A percentile compares a stretch with the other conserved stretches of the same genome.
These are phyloP conservation scores for Nicotiana obtusifolia DNA, from an alignment of 257 asterid genomes.

Conservation along the genomic window DNA sequence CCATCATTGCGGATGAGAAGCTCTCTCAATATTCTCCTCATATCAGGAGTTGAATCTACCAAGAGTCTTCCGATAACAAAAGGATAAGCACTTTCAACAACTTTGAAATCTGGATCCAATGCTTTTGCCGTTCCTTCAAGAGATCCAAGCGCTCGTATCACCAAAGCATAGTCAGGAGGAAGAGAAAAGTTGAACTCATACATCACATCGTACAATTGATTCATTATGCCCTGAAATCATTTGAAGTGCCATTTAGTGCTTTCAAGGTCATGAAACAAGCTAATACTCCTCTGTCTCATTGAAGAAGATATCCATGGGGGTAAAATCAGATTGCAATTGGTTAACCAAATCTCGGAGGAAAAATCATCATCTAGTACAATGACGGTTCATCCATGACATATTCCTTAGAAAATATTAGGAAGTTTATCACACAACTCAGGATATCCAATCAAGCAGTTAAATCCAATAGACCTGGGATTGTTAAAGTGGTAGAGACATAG, in stretches of 20 bases:
- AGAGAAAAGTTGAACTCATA: slow-evolving; percentile 90
- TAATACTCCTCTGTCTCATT: neutral
- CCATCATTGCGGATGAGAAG: slow-evolving; percentile 91
- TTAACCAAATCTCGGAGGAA: neutral
- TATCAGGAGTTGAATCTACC: slow-evolving; percentile 89
- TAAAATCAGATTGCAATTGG: neutral
- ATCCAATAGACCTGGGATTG: neutral
- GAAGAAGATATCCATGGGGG: neutral
- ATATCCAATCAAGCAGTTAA: neutral
- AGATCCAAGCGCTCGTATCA: slow-evolving; percentile 92
- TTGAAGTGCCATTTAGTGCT: neutral
- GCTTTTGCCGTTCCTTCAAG: slow-evolving; percentile 98
- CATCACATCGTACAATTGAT: slow-evolving; percentile 78
- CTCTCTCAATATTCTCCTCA: slow-evolving; percentile 92
- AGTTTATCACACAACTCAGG: neutral
- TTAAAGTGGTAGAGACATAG: neutral
- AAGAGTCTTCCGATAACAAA: slow-evolving; percentile 87
- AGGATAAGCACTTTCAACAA: slow-evolving; percentile 97
- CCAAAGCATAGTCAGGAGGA: slow-evolving; percentile 97
- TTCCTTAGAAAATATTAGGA: neutral
- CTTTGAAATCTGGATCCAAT: slow-evolving; percentile 92
- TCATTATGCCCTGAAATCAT: slow-evolving; percentile 76
- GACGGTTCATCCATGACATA: neutral
- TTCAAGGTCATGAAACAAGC: neutral
- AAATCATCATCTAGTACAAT: neutral